Conservation (phyloP, 768 basidiomycete genomes). For the Lactifluus volemus region DNA sequence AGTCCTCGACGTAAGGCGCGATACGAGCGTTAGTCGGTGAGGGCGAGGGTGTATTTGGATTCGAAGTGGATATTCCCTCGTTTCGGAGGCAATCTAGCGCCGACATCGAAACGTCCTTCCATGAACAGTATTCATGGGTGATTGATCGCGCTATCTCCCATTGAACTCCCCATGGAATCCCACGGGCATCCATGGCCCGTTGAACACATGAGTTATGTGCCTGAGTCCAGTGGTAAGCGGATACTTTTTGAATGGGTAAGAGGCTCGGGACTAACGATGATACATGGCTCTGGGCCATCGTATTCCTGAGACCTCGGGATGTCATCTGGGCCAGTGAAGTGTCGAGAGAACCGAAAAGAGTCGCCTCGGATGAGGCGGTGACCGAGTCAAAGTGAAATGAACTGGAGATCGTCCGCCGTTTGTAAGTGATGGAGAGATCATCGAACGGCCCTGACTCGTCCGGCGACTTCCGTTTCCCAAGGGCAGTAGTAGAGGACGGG, state of each 20-base stretch:
- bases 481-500: not conserved
- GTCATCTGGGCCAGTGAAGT: not conserved
- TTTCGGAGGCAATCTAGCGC: conserved; percentile 24
- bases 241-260: not conserved
- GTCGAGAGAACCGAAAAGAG: not conserved
- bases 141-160: conserved; percentile 45
- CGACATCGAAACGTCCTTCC: conserved; percentile 26
- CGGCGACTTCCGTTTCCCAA: conserved; percentile 10
- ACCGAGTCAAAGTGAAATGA: not conserved
- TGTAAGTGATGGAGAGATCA: not conserved
- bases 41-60: not conserved
- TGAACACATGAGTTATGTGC: conserved; percentile 6
- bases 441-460: not conserved
- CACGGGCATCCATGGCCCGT: conserved; percentile 8
- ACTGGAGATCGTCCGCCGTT: not conserved
- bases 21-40: not conserved
- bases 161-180: conserved; percentile 34
- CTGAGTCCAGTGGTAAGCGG: not conserved
- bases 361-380: not conserved
- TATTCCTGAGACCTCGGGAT: not conserved
- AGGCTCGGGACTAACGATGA: conserved; percentile 1
- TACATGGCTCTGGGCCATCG: not conserved
- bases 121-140: conserved; percentile 25
- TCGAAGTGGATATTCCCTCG: not conserved
- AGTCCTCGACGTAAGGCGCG: not conserved